phyloP scores from a whole-genome alignment of 441 rosid species.

The Erodium texanum region DNA sequence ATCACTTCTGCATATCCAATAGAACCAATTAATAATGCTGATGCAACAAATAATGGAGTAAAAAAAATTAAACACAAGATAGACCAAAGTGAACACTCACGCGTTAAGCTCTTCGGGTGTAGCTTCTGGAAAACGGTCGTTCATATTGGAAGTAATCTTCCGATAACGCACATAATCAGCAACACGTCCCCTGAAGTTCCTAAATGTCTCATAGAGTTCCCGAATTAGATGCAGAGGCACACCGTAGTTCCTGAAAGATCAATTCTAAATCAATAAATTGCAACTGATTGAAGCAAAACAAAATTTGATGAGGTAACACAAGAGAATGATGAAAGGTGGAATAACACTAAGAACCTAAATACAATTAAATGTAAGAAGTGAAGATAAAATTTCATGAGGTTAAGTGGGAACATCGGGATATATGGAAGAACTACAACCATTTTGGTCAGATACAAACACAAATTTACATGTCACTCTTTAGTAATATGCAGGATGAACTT shows the following conservation, averaged over 20 bases:
- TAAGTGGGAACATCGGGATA: too few species aligned
- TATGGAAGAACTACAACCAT: too few species aligned
- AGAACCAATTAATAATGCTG: slow-evolving; percentile 19
- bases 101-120: slow-evolving; percentile 78
- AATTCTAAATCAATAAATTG: slow-evolving; percentile 5
- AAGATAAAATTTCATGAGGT: too few species aligned
- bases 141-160: slow-evolving; percentile 93
- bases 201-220: slow-evolving; percentile 93
- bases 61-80: background rate
- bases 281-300: background rate
- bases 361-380: background rate
- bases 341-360: background rate
- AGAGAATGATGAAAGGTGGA: background rate
- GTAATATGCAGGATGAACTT: background rate
- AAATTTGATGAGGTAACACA: background rate
- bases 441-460: too few species aligned
- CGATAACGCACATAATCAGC: slow-evolving; percentile 90
- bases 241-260: slow-evolving; percentile 70
- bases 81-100: slow-evolving; percentile 35
- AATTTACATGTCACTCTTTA: background rate
- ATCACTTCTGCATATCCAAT: slow-evolving; percentile 64
- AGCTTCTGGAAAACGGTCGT: slow-evolving; percentile 91
- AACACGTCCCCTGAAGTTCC: slow-evolving; percentile 84
- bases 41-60: slow-evolving; percentile 4
- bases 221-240: slow-evolving; percentile 87